A percentile compares a stretch with the other conserved stretches of the same genome.
These are phyloP conservation scores for Claviceps africana DNA, from an alignment of 2,329 filamentous ascomycete genomes.

Conservation along the genomic window DNA sequence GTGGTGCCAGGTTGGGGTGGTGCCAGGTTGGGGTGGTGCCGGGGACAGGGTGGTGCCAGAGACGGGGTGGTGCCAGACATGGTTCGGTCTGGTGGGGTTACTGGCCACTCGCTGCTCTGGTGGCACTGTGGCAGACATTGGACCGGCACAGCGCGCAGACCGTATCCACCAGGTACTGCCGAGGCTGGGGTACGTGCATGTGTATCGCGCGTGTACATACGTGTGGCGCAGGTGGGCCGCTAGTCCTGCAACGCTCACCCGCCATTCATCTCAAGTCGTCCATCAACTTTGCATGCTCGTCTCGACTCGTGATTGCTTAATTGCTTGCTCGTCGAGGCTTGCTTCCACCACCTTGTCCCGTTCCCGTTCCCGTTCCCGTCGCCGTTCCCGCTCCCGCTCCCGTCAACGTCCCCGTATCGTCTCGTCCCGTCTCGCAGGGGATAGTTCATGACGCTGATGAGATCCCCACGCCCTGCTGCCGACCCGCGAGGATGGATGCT, in stretches of 20 bases:
- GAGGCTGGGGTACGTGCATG: background rate
- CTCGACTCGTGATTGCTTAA: background rate
- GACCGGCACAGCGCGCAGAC: no score
- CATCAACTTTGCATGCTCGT: background rate
- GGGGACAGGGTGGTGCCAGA: no score
- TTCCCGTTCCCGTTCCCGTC: background rate
- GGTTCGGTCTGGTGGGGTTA: no score
- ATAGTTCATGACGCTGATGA: background rate
- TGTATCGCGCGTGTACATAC: background rate
- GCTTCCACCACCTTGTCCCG: background rate
- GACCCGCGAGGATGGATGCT: slow-evolving; percentile 43
- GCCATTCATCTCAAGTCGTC: background rate
- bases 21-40: no score
- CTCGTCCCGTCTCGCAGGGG: background rate
- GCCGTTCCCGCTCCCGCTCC: background rate
- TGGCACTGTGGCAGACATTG: no score
- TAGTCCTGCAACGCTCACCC: background rate
- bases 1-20: no score
- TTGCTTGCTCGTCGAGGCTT: background rate
- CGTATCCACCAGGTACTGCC: no score
- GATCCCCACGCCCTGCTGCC: background rate
- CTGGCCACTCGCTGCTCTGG: no score
- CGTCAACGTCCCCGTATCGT: no score
- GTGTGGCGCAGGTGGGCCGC: background rate
- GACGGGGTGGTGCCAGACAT: no score